Conservation (phyloP, 2,329 filamentous ascomycete genomes). For the Botrytis pseudocinerea region DNA sequence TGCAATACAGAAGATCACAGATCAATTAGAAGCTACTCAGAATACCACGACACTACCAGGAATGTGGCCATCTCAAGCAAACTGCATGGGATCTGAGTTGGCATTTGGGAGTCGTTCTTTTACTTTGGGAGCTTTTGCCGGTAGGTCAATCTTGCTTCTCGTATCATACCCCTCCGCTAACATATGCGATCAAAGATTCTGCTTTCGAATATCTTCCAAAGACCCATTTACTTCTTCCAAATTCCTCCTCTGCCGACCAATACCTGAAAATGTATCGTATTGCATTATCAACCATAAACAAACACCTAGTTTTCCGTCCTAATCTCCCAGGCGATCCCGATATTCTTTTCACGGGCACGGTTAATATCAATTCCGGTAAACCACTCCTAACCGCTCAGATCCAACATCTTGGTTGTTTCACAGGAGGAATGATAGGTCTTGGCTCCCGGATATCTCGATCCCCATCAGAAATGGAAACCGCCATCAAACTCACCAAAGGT, state of each 20-base stretch:
- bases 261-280: slow-evolving; percentile 47
- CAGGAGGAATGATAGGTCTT: slow-evolving; percentile 67
- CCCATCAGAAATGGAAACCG: slow-evolving; percentile 54
- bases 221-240: slow-evolving; percentile 42
- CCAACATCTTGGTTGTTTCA: slow-evolving; percentile 69
- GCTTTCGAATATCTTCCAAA: slow-evolving; percentile 65
- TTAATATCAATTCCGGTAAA: slow-evolving; percentile 32
- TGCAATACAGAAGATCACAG: slow-evolving; percentile 56
- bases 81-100: slow-evolving; percentile 48
- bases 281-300: slow-evolving; percentile 47
- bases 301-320: slow-evolving; percentile 46
- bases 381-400: slow-evolving; percentile 35
- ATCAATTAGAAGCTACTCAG: slow-evolving; percentile 55
- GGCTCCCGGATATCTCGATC: slow-evolving; percentile 59
- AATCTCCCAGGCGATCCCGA: slow-evolving; percentile 46
- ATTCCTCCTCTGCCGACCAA: slow-evolving; percentile 32
- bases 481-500: slow-evolving; percentile 57
- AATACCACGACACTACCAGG: slow-evolving; percentile 55
- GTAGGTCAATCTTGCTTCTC: slow-evolving; percentile 56
- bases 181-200: slow-evolving; percentile 59
- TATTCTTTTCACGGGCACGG: slow-evolving; percentile 51
- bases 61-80: slow-evolving; percentile 58
- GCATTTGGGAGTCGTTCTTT: slow-evolving; percentile 53
- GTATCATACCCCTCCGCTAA: slow-evolving; percentile 52
- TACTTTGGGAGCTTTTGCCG: slow-evolving; percentile 55